Conservation (phyloP, 148 eudicot genomes). For the Rhododendron griersonianum region DNA sequence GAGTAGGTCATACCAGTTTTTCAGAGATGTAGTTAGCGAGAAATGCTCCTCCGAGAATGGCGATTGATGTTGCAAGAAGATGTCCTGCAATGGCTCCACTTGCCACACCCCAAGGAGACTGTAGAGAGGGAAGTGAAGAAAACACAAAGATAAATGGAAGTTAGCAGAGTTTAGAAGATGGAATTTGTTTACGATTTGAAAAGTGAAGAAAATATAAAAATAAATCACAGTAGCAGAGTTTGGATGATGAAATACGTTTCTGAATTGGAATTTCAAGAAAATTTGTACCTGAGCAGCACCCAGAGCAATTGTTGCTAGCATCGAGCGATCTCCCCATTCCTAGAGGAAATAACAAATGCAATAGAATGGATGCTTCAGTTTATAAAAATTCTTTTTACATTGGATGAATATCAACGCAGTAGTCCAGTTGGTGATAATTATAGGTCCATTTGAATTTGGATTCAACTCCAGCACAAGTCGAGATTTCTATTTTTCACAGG, state of each 20-base stretch:
- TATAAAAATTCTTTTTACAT: not conserved
- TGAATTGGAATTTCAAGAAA: not conserved
- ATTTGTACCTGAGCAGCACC: constrained; percentile 89
- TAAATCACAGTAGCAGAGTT: not conserved
- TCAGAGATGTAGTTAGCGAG: constrained; percentile 92
- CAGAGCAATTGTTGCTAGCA: constrained; percentile 98
- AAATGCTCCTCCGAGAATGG: constrained; percentile 86
- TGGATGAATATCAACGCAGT: not conserved
- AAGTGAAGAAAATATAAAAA: not conserved
- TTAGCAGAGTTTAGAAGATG: not conserved
- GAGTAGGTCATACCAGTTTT: constrained; percentile 52
- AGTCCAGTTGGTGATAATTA: not conserved
- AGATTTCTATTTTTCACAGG: not conserved
- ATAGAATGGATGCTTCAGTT: not conserved
- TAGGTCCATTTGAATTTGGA: not conserved
- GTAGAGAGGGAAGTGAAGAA: not conserved
- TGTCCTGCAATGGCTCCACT: constrained; percentile 94
- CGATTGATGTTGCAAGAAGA: constrained; percentile 70
- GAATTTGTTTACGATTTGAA: not conserved
- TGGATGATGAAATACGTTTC: not conserved
- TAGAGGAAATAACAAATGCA: constrained; percentile 15
- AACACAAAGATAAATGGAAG: not conserved
- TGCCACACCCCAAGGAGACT: constrained; percentile 99
- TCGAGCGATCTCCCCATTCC: constrained; percentile 99
- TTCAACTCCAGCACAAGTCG: not conserved